Base-by-base conservation (phyloP, 75 land plant genomes). In the Larix kaempferi region DNA sequence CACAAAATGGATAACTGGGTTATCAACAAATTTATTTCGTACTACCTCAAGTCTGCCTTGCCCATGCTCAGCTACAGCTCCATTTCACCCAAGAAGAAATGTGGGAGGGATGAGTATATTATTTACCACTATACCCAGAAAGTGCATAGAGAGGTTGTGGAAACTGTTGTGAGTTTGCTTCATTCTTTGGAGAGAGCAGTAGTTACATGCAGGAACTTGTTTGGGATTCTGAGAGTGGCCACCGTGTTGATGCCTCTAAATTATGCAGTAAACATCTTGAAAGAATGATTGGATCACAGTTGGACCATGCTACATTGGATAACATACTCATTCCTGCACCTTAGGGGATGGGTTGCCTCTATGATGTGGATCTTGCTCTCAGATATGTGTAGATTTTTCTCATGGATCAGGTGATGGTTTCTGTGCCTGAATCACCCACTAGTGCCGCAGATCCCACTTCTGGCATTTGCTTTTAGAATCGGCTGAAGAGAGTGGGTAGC, bases 321-420 rank as follows among this genome's bases (percentile, higher is more conserved):
- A 89, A 91, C 83, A 67, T 96, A 79, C 91, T 96, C 19, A 52
- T 94, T 58, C 95, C 98, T 63, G 84, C 91, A 23, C 23, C 72
- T 23, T 85, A 89, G 27, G 71, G 79, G 44, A 29, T 56, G 49
- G 85, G 79, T 10, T 89, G 78, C 37, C 85, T 92, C 17, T 96
- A 96, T 84, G 95, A 96, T 81, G 99, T 94, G 56, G 86, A 92
- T 81, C 76, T 89, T 37, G 89, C 94, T 56, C 82, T 92, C 17
- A 88, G 95, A 27, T 79, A 94, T 44, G 76, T 86, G 84, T 82
- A 83, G 58, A 78, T 83, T 25, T 96, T 92, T 74, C 59, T 80
- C 5, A 80, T 74, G 78, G 85, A 82, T 15, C 81, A 35, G 41
- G 61, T 27, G 19, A 59, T 22, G 74, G 59, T 52, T 56, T 52